Evolutionary conservation across 2,329 filamentous ascomycete species (phyloP).

Genomic region (Phialophora verrucosa): DNA sequence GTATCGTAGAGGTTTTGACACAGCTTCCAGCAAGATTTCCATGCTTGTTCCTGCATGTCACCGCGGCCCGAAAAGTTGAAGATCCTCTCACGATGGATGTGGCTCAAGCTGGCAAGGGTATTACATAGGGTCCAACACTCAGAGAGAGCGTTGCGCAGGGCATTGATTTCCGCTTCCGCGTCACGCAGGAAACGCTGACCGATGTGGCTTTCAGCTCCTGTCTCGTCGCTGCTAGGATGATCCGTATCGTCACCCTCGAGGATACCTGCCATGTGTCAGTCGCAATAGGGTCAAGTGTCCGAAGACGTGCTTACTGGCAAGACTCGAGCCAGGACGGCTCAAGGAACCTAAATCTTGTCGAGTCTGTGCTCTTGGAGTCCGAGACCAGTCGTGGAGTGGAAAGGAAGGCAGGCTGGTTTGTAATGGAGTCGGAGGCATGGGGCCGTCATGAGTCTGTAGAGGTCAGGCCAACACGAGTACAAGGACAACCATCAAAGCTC

Average conservation of each 20-base stretch:
- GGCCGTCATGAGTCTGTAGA: constrained; percentile 27
- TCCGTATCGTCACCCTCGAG: constrained; percentile 43
- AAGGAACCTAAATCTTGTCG: constrained; percentile 41
- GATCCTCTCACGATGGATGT: constrained; percentile 77
- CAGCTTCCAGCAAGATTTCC: constrained; percentile 92
- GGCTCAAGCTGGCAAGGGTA: constrained; percentile 82
- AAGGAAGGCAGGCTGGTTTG: constrained; percentile 37
- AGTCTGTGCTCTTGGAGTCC: constrained; percentile 40
- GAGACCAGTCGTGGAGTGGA: constrained; percentile 38
- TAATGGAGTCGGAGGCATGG: constrained; percentile 36
- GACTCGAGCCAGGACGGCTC: constrained; percentile 43
- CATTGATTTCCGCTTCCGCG: constrained; percentile 63
- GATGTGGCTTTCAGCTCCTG: constrained; percentile 29
- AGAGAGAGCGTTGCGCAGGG: constrained; percentile 75
- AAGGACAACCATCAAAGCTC: not conserved
- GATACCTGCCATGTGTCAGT: constrained; percentile 39
- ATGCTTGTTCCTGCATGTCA: constrained; percentile 83
- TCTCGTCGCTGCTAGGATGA: constrained; percentile 40
- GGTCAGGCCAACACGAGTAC: not conserved
- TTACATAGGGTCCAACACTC: constrained; percentile 97
- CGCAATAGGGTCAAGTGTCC: constrained; percentile 35
- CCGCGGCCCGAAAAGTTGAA: constrained; percentile 76
- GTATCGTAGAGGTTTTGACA: constrained; percentile 89
- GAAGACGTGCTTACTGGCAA: constrained; percentile 43
- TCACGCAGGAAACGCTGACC: constrained; percentile 49